Conservation (phyloP, 306 rosid genomes). For the Amphicarpaea edgeworthii region DNA sequence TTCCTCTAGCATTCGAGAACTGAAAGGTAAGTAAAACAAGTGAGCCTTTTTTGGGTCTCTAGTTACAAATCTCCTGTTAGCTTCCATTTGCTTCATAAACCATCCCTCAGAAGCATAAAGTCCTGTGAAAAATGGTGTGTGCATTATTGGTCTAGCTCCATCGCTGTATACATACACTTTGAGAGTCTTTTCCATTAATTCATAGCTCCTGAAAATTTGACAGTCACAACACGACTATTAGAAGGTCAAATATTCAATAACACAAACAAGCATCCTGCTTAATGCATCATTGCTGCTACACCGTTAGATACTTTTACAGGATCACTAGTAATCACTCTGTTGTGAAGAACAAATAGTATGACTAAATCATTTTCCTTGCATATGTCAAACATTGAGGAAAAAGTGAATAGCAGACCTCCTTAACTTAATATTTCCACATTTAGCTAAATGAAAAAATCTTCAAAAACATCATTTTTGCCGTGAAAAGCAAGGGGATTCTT, state of each 20-base stretch:
- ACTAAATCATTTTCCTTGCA: neutral
- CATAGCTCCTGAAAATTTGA: conserved; percentile 80
- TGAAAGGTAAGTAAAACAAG: conserved; percentile 87
- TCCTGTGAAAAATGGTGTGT: conserved; percentile 71
- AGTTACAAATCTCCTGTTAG: conserved; percentile 64
- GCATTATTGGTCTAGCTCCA: conserved; percentile 79
- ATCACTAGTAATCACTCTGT: conserved; percentile 6
- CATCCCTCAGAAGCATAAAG: conserved; percentile 97
- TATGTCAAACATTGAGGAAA: neutral
- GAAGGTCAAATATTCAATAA: conserved; percentile 24
- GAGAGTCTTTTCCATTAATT: conserved; percentile 81
- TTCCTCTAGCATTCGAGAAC: conserved; percentile 76
- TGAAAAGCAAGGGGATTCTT: neutral
- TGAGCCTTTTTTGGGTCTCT: conserved; percentile 72
- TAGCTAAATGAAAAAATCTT: neutral
- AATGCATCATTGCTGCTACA: conserved; percentile 1
- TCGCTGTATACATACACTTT: conserved; percentile 78
- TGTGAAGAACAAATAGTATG: neutral
- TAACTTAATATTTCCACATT: neutral
- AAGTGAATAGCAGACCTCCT: neutral
- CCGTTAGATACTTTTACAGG: neutral
- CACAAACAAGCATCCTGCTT: conserved; percentile 23
- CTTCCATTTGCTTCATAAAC: conserved; percentile 85
- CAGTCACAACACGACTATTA: neutral
- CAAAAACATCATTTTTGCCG: neutral